Evolutionary conservation across 2,329 filamentous ascomycete genomes (phyloP).

Genomic region (Macrophomina tecta): DNA sequence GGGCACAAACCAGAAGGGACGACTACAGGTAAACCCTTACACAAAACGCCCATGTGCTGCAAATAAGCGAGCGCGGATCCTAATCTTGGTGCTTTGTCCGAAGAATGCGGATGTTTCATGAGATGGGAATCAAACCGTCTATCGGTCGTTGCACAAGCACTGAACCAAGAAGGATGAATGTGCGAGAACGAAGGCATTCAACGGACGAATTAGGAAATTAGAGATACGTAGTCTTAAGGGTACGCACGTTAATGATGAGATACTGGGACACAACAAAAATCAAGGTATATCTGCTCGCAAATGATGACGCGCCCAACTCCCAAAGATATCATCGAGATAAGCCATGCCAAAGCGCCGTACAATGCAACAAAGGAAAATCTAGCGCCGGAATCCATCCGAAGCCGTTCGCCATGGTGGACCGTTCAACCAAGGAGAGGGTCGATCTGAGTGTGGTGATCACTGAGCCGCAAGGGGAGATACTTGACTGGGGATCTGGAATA

Average conservation of each 20-base stretch:
- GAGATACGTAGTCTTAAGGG: background rate
- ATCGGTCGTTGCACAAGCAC: background rate
- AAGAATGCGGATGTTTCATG: constrained; percentile 14
- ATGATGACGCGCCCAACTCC: background rate
- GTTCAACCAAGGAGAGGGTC: constrained; percentile 8
- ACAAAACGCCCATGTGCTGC: constrained; percentile 17
- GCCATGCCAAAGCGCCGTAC: constrained; percentile 1
- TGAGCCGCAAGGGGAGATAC: constrained; percentile 4
- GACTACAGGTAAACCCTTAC: constrained; percentile 10
- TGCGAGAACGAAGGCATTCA: background rate
- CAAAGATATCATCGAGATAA: constrained; percentile 6
- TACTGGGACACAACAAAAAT: background rate
- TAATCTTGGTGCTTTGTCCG: constrained; percentile 16
- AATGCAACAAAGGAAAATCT: constrained; percentile 21
- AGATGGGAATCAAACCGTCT: background rate
- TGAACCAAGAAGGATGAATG: background rate
- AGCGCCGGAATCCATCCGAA: constrained; percentile 10
- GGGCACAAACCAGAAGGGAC: background rate
- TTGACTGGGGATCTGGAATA: constrained; percentile 2
- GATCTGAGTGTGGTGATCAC: background rate
- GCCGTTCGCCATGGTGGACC: background rate
- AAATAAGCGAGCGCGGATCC: constrained; percentile 13
- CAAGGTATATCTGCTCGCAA: constrained; percentile 17
- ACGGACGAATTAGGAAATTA: background rate
- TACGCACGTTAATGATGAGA: background rate